Conservation (phyloP, 768 basidiomycete species). For the Russula olivacea region DNA sequence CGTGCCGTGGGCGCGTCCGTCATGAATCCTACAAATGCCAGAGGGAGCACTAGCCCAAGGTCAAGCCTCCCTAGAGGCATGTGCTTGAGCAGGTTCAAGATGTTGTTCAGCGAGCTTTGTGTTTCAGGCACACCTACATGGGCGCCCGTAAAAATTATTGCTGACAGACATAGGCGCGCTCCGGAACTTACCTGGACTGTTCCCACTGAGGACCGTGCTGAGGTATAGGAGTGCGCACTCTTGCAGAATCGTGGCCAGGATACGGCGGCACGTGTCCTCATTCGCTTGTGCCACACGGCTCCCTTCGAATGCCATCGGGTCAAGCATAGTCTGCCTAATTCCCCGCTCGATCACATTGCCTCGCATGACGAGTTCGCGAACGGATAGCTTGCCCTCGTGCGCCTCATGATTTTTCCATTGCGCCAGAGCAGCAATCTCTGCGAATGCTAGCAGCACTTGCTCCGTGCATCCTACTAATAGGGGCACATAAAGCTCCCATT, state of each 20-base stretch:
- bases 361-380: slow-evolving; percentile 67
- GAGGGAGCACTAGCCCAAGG: slow-evolving; percentile 21
- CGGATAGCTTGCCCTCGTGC: slow-evolving; percentile 60
- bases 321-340: slow-evolving; percentile 42
- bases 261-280: slow-evolving; percentile 21
- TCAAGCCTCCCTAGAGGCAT: slow-evolving; percentile 21
- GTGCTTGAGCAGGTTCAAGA: slow-evolving; percentile 21
- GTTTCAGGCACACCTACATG: slow-evolving; percentile 25
- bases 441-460: slow-evolving; percentile 68
- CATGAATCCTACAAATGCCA: slow-evolving; percentile 21
- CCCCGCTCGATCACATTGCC: slow-evolving; percentile 66
- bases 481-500: slow-evolving; percentile 56
- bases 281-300: slow-evolving; percentile 9
- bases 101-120: slow-evolving; percentile 16
- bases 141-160: slow-evolving; percentile 13
- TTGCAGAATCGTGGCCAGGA: slow-evolving; percentile 23
- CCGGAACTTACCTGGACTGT: slow-evolving; percentile 22
- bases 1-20: slow-evolving; percentile 18
- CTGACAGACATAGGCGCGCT: background rate
- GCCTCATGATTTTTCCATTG: slow-evolving; percentile 68
- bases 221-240: slow-evolving; percentile 24
- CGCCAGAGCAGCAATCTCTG: slow-evolving; percentile 64
- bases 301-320: slow-evolving; percentile 38
- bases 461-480: slow-evolving; percentile 72
- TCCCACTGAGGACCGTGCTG: slow-evolving; percentile 24